These are phyloP conservation scores for Trichoderma breve DNA, from an alignment of 2,329 filamentous ascomycete genomes.

Conservation along the genomic window DNA sequence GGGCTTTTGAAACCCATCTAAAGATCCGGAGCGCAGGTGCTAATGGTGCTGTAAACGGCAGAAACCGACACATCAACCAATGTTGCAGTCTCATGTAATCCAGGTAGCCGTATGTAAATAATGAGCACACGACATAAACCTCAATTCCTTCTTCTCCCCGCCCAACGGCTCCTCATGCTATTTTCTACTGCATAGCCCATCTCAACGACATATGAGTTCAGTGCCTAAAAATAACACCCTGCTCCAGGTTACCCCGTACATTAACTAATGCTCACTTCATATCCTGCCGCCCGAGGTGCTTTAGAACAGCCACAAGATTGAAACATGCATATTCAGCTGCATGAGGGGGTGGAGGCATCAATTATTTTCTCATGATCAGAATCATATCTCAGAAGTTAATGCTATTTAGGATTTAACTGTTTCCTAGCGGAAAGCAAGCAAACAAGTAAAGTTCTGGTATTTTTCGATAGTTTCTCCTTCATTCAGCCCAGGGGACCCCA, in stretches of 20 bases:
- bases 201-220: not conserved
- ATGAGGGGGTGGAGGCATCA: not conserved
- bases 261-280: not conserved
- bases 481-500: not conserved
- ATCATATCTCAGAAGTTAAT: not conserved
- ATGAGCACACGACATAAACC: not conserved
- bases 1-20: not conserved
- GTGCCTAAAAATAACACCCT: not conserved
- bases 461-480: not conserved
- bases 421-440: not conserved
- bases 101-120: not conserved
- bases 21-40: not conserved
- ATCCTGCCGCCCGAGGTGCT: not conserved
- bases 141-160: not conserved
- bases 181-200: not conserved
- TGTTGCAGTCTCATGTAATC: not conserved
- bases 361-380: not conserved
- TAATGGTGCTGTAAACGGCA: not conserved
- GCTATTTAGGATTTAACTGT: not conserved
- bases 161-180: not conserved
- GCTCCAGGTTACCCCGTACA: not conserved
- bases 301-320: not conserved
- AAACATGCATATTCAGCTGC: slow-evolving; percentile 14
- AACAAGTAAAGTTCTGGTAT: not conserved
- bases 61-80: not conserved